These are phyloP conservation scores for Lotmaria passim DNA, from an alignment of 208 protist species.

Conservation along the genomic window DNA sequence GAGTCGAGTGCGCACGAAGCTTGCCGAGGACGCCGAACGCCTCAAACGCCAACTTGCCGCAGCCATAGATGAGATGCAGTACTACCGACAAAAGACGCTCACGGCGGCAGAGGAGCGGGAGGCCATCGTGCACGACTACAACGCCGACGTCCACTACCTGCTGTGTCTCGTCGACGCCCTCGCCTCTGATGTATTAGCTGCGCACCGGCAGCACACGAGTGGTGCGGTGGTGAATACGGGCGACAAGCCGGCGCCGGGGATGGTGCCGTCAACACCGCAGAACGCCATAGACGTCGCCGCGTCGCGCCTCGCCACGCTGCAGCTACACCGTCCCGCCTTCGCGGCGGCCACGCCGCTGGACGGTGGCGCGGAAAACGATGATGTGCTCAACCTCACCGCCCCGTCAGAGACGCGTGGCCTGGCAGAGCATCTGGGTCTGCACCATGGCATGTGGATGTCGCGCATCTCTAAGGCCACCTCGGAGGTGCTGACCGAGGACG, in stretches of 20 bases:
- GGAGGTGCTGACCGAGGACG: not conserved
- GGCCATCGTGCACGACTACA: slow-evolving; percentile 25
- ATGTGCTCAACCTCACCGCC: not conserved
- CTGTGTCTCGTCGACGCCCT: slow-evolving; percentile 27
- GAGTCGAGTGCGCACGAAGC: slow-evolving; percentile 30
- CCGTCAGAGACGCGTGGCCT: not conserved
- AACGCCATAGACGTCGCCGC: slow-evolving; percentile 14
- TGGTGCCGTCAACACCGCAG: slow-evolving; percentile 9
- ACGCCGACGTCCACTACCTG: slow-evolving; percentile 24
- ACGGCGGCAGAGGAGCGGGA: slow-evolving; percentile 13
- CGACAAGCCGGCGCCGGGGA: not conserved
- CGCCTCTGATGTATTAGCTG: slow-evolving; percentile 6
- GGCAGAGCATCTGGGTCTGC: slow-evolving; percentile 20
- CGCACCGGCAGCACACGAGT: not conserved
- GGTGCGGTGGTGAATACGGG: not conserved
- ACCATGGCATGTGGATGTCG: slow-evolving; percentile 17
- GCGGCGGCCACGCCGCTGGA: not conserved
- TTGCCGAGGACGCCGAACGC: slow-evolving; percentile 31
- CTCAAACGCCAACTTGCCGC: slow-evolving; percentile 21
- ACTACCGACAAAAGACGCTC: slow-evolving; percentile 32
- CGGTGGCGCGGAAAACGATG: not conserved
- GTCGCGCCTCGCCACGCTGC: slow-evolving; percentile 3
- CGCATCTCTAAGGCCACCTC: not conserved
- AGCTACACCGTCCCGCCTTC: not conserved
- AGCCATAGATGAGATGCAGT: slow-evolving; percentile 23